Percentiles rank a stretch among this genome's conserved stretches.
These are phyloP conservation scores for Didymosphaeria variabile DNA, from an alignment of 2,329 filamentous ascomycete species.

Conservation along the genomic window DNA sequence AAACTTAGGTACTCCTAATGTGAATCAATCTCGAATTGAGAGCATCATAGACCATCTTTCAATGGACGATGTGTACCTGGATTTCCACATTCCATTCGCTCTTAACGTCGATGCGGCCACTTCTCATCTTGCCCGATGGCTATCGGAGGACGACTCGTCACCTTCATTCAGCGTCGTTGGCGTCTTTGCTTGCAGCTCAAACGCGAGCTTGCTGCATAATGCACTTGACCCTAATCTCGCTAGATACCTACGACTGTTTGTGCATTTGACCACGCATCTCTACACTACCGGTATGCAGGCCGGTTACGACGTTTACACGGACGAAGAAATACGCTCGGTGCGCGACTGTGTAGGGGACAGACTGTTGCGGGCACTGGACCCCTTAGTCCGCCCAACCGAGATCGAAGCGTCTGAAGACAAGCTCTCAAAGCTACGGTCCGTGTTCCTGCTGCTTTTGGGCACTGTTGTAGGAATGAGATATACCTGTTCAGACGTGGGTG, in stretches of 20 bases:
- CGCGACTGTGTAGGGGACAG: conserved; percentile 27
- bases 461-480: conserved; percentile 29
- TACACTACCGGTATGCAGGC: conserved; percentile 28
- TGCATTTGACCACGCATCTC: conserved; percentile 27
- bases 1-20: conserved; percentile 7
- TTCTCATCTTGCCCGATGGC: conserved; percentile 27
- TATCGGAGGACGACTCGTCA: conserved; percentile 21
- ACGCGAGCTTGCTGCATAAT: conserved; percentile 26
- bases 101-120: conserved; percentile 29
- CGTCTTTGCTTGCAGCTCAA: conserved; percentile 29
- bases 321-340: conserved; percentile 26
- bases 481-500: conserved; percentile 23
- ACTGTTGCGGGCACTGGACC: conserved; percentile 21
- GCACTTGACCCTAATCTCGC: conserved; percentile 23
- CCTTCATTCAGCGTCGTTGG: conserved; percentile 27
- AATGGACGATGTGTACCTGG: conserved; percentile 27
- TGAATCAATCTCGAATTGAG: conserved; percentile 19
- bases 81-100: conserved; percentile 30
- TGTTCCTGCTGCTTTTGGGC: conserved; percentile 28
- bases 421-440: conserved; percentile 22
- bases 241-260: conserved; percentile 26
- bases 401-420: conserved; percentile 28
- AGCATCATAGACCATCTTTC: conserved; percentile 23
- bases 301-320: conserved; percentile 25
- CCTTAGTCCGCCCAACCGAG: conserved; percentile 22